Evolutionary conservation across 2,329 filamentous ascomycete genomes (phyloP), one percentile per base, ranked within the genome.

Genomic region (Nothopassalora personata): DNA sequence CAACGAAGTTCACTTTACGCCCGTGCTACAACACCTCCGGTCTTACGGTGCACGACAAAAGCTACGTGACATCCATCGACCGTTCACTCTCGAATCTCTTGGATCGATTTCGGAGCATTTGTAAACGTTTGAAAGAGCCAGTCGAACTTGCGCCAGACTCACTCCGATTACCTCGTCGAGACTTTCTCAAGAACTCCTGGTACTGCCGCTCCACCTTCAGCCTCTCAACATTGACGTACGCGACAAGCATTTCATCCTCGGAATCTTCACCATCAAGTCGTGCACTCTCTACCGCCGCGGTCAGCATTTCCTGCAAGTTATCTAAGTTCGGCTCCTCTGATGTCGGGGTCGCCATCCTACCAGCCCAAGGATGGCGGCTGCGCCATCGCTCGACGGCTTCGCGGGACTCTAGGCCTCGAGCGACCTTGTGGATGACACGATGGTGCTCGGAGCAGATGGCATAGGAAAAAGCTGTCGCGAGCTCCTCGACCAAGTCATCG

Each of bases 361-460:
- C 49, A 34, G 49, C 11, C 27, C 27, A 51, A 18, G 49, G 10
- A 28, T 19, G 27, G 23, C 34, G 49, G 13, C 50, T 53, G 15
- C 56, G 56, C 53, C 56, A 61, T 43, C 48, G 50, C 43, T 61
- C 59, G 27, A 61, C 53, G 39, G 55, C 34, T 27, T 53, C 45
- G 10, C 48, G 47, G 18, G 31, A 52, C 36, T 61, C 59, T 9
- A 61, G 39, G 6, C 56, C 59, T n/a, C 59, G 56, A 6, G 46
- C 55, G 28, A 58, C 43, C 23, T 53, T 61, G 19, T 61, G 59
- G 13, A 61, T 61, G 9, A 33, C 48, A 11, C 45, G 56, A 15
- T 61, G 59, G 36, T 61, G 59, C 45, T 61, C 52, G 30, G 56
- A 53, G 33, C 59, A 61, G 27, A 61, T 58, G 19, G 59, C 55